A percentile compares a stretch with the other conserved stretches of the same genome.
phyloP scores from a whole-genome alignment of 108 stramenopile species.

The Skeletonema grethae region DNA sequence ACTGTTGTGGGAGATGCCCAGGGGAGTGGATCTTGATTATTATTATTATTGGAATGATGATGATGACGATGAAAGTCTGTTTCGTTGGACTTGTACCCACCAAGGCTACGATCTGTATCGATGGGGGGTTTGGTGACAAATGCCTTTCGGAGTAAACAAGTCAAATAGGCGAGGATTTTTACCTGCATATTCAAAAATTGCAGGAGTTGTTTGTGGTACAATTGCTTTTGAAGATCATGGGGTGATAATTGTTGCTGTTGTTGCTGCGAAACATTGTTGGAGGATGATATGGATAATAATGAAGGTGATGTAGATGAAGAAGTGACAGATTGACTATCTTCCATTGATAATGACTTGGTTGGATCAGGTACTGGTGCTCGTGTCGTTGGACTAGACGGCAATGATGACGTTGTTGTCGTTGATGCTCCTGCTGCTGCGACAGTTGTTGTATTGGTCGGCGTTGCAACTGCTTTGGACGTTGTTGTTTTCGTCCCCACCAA shows the following conservation, averaged over 20 bases:
- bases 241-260: background rate
- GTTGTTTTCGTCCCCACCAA: background rate
- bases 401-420: background rate
- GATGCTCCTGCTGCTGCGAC: background rate
- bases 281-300: slow-evolving; percentile 6
- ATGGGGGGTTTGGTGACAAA: background rate
- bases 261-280: background rate
- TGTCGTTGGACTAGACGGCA: background rate
- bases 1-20: background rate
- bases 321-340: background rate
- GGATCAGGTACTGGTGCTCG: slow-evolving; percentile 4
- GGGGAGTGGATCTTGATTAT: background rate
- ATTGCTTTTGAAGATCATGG: background rate
- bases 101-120: background rate
- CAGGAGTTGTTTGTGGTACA: background rate
- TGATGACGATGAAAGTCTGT: background rate
- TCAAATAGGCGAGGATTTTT: background rate
- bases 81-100: background rate
- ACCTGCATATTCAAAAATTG: background rate
- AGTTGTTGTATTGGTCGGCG: background rate
- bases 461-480: background rate
- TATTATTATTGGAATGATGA: background rate
- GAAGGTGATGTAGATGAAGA: slow-evolving; percentile 2
- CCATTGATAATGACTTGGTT: background rate
- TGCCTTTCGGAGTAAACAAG: background rate